Conservation (phyloP, 2,329 filamentous ascomycete genomes). For the Grosmannia penicillata region DNA sequence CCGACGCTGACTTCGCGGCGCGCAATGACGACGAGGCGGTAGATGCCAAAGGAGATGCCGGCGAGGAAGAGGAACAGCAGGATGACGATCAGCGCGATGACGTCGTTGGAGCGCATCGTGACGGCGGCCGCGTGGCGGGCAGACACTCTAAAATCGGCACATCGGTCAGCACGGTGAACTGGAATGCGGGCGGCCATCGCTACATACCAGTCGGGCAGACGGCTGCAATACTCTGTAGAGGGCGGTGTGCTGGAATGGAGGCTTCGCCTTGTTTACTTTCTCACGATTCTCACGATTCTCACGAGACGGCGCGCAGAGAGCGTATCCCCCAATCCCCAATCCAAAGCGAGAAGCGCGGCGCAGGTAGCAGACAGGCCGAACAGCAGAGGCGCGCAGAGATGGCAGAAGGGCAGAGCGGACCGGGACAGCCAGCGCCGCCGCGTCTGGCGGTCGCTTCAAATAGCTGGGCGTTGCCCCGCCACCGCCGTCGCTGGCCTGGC, state of each 20-base stretch:
- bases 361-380: not conserved
- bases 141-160: no score
- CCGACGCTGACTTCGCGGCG: slow-evolving; percentile 27
- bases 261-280: no score
- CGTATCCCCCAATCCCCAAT: no score
- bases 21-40: slow-evolving; percentile 40
- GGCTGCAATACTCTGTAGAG: no score
- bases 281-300: no score
- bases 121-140: no score
- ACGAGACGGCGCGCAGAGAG: no score
- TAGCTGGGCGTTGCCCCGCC: slow-evolving; percentile 12
- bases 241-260: no score
- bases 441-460: slow-evolving; percentile 4
- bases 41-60: slow-evolving; percentile 48
- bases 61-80: slow-evolving; percentile 49
- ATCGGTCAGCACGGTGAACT: not conserved
- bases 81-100: slow-evolving; percentile 55
- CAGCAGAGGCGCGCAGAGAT: not conserved
- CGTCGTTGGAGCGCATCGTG: slow-evolving; percentile 49
- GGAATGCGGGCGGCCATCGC: not conserved
- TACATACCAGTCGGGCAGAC: not conserved
- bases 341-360: no score
- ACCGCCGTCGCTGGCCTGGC: slow-evolving; percentile 6
- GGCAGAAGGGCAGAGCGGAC: not conserved
- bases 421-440: not conserved